A percentile compares a stretch with the other conserved stretches of the same genome.
These are phyloP conservation scores for Nicotiana otophora DNA, from an alignment of 257 asterid genomes.

Conservation along the genomic window DNA sequence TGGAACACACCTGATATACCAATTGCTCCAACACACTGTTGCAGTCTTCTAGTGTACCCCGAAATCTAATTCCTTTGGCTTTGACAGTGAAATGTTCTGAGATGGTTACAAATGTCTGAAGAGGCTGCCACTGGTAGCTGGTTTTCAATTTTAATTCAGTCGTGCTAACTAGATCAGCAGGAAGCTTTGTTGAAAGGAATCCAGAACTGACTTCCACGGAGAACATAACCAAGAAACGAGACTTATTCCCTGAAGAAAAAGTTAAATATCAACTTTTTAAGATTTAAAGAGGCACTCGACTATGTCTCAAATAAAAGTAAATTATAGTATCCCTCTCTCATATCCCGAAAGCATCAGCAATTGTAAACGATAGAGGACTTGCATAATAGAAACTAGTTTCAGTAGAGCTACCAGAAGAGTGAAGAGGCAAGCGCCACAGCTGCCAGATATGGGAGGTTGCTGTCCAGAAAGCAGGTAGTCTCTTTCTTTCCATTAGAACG, in stretches of 20 bases:
- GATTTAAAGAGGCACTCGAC: neutral
- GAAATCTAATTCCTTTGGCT: conserved; percentile 80
- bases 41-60: conserved; percentile 63
- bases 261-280: neutral
- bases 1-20: conserved; percentile 52
- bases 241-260: conserved; percentile 48
- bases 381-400: neutral
- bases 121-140: conserved; percentile 82
- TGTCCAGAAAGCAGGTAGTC: neutral
- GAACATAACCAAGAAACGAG: conserved; percentile 55
- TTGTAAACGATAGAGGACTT: neutral
- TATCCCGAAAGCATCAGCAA: neutral
- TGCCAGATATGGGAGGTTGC: neutral
- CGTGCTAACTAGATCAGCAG: conserved; percentile 55
- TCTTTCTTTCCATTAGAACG: neutral
- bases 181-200: conserved; percentile 55
- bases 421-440: neutral
- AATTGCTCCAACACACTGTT: conserved; percentile 53
- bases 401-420: neutral
- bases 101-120: conserved; percentile 78
- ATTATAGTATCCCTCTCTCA: neutral
- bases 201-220: conserved; percentile 81
- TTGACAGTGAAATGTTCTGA: conserved; percentile 69
- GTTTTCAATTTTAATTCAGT: conserved; percentile 68
- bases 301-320: neutral